Conservation (phyloP, 2,329 filamentous ascomycete species). For the Alternaria viburni region DNA sequence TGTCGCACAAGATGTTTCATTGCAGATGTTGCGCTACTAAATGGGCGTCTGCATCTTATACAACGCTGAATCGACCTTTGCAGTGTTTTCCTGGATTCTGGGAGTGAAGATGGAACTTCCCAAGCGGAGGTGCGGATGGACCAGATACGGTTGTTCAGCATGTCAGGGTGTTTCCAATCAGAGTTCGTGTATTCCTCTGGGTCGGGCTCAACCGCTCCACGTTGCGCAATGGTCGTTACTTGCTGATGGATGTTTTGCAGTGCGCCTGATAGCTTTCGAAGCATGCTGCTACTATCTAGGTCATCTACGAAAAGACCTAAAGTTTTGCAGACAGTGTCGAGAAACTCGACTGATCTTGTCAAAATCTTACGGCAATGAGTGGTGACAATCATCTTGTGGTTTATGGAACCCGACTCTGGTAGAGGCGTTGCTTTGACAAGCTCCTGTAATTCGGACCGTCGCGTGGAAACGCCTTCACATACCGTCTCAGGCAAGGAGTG, state of each 20-base stretch:
- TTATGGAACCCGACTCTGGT: background rate
- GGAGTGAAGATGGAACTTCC: slow-evolving; percentile 8
- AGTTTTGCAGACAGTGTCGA: slow-evolving; percentile 19
- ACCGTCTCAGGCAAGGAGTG: slow-evolving; percentile 24
- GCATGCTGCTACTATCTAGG: slow-evolving; percentile 21
- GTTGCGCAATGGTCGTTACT: slow-evolving; percentile 1
- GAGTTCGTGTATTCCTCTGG: slow-evolving; percentile 12
- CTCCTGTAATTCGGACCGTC: background rate
- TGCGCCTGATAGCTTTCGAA: slow-evolving; percentile 38
- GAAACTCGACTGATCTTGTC: slow-evolving; percentile 14
- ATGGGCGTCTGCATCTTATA: slow-evolving; percentile 15
- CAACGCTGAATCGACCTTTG: slow-evolving; percentile 24
- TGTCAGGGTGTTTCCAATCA: slow-evolving; percentile 11
- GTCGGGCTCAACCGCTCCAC: slow-evolving; percentile 4
- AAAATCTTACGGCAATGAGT: slow-evolving; percentile 19
- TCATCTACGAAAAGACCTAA: slow-evolving; percentile 32
- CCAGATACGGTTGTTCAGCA: slow-evolving; percentile 16
- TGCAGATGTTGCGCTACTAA: slow-evolving; percentile 12
- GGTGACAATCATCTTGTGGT: slow-evolving; percentile 25
- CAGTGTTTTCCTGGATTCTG: slow-evolving; percentile 15
- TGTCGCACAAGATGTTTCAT: slow-evolving; percentile 31
- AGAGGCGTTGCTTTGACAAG: background rate
- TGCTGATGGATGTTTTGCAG: slow-evolving; percentile 23
- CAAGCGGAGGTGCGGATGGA: slow-evolving; percentile 19
- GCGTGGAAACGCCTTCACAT: slow-evolving; percentile 5